These are phyloP conservation scores for Ustilago xerochloae DNA, from an alignment of 1,284 basidiomycete genomes.

Conservation along the genomic window DNA sequence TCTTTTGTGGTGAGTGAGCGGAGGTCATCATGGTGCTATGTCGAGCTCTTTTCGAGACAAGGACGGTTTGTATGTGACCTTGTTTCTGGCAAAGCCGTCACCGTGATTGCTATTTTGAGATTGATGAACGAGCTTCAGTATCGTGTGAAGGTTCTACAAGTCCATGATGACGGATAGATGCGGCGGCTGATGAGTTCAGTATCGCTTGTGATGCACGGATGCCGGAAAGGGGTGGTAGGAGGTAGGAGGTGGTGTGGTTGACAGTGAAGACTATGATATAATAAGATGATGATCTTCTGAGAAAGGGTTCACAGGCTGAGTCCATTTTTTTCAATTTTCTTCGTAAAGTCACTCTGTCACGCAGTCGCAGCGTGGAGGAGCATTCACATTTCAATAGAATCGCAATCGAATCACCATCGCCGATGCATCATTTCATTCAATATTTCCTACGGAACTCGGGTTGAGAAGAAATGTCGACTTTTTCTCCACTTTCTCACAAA, in stretches of 20 bases:
- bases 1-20: constrained; percentile 60
- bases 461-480: constrained; percentile 4
- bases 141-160: background rate
- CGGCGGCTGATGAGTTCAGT: background rate
- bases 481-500: constrained; percentile 18
- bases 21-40: constrained; percentile 28
- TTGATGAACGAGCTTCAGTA: background rate
- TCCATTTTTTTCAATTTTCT: constrained; percentile 18
- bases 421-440: constrained; percentile 7
- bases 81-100: background rate
- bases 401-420: constrained; percentile 16
- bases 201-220: background rate
- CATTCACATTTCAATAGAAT: too few species aligned
- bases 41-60: background rate
- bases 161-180: background rate
- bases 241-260: too few species aligned
- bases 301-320: constrained; percentile 6
- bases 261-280: background rate
- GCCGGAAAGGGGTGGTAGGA: background rate
- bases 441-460: background rate
- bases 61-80: background rate
- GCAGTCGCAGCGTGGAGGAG: constrained; percentile 28
- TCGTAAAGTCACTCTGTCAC: constrained; percentile 20
- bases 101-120: background rate
- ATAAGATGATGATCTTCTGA: background rate